A percentile compares a stretch with the other conserved stretches of the same genome.
These are phyloP conservation scores for Sanghuangporus baumii DNA, from an alignment of 1,284 basidiomycete species.

Conservation along the genomic window DNA sequence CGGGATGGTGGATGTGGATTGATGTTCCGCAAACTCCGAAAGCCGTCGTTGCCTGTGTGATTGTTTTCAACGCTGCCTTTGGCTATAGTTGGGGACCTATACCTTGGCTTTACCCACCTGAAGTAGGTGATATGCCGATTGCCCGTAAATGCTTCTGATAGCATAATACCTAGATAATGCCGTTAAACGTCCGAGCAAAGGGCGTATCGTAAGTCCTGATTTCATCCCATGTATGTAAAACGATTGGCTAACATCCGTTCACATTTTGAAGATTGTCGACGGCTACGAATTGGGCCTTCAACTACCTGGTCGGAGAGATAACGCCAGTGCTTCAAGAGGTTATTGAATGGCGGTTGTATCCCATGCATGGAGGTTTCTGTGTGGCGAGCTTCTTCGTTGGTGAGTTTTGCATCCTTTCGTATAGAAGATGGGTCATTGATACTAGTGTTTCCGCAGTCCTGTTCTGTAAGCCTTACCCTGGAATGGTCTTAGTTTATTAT, in stretches of 20 bases:
- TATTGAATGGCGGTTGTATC: constrained; percentile 91
- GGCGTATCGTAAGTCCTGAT: constrained; percentile 60
- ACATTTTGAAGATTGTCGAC: constrained; percentile 10
- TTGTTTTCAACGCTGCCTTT: constrained; percentile 93
- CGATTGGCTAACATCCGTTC: neutral
- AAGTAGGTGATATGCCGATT: constrained; percentile 39
- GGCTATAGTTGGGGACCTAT: constrained; percentile 75
- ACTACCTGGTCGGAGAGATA: constrained; percentile 84
- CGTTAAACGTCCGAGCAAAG: constrained; percentile 84
- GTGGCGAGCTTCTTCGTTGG: constrained; percentile 80
- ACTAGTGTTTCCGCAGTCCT: neutral
- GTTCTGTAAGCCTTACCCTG: constrained; percentile 1
- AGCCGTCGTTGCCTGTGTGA: constrained; percentile 88
- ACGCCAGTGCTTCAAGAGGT: constrained; percentile 88
- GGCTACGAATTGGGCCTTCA: constrained; percentile 62
- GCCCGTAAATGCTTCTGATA: neutral
- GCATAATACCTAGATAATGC: constrained; percentile 69
- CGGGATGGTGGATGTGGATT: constrained; percentile 92
- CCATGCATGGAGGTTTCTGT: constrained; percentile 96
- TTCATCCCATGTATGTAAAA: neutral
- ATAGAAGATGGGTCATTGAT: no score
- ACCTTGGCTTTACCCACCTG: constrained; percentile 86
- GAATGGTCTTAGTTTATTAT: constrained; percentile 2
- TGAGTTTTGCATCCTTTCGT: constrained; percentile 39
- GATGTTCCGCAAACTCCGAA: constrained; percentile 82